Evolutionary conservation across 805 yeast genomes (phyloP).

Genomic region (Yarrowia sp.): DNA sequence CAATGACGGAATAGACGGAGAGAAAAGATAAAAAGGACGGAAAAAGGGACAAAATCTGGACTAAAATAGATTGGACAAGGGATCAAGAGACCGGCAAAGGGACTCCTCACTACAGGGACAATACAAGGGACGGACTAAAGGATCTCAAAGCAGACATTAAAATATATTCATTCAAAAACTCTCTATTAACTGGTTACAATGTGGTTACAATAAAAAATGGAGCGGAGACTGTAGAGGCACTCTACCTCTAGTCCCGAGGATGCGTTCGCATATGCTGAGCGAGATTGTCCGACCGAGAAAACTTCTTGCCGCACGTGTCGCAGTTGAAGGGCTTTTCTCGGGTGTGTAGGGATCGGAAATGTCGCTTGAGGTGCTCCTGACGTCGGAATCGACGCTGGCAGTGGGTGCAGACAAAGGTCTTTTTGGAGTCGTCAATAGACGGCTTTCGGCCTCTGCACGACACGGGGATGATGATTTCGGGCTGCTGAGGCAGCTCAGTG

Average conservation of each 20-base stretch:
- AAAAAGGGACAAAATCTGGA: neutral
- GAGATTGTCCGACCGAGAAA: slow-evolving; percentile 39
- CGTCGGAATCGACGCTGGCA: slow-evolving; percentile 67
- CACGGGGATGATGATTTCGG: slow-evolving; percentile 23
- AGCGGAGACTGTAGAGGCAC: slow-evolving; percentile 7
- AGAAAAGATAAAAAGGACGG: too few species aligned
- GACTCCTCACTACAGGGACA: too few species aligned
- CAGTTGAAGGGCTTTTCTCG: slow-evolving; percentile 54
- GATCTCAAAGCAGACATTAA: neutral
- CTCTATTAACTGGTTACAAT: slow-evolving; percentile 21
- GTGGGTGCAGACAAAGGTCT: slow-evolving; percentile 59
- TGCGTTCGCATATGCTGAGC: slow-evolving; percentile 39
- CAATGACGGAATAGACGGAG: too few species aligned
- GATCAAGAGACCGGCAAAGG: too few species aligned
- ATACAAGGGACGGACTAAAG: too few species aligned
- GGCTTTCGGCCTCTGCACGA: slow-evolving; percentile 58
- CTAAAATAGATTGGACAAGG: neutral
- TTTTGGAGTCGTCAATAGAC: slow-evolving; percentile 48
- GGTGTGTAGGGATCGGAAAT: slow-evolving; percentile 65
- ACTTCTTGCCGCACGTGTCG: slow-evolving; percentile 36
- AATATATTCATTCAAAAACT: slow-evolving; percentile 12
- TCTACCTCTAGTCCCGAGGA: slow-evolving; percentile 16
- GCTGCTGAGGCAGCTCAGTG: slow-evolving; percentile 7
- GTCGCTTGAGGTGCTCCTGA: slow-evolving; percentile 75
- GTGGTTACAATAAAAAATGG: neutral